Evolutionary conservation across 2,329 filamentous ascomycete species (phyloP).

Genomic region (Mycosphaerelloides madeirae): DNA sequence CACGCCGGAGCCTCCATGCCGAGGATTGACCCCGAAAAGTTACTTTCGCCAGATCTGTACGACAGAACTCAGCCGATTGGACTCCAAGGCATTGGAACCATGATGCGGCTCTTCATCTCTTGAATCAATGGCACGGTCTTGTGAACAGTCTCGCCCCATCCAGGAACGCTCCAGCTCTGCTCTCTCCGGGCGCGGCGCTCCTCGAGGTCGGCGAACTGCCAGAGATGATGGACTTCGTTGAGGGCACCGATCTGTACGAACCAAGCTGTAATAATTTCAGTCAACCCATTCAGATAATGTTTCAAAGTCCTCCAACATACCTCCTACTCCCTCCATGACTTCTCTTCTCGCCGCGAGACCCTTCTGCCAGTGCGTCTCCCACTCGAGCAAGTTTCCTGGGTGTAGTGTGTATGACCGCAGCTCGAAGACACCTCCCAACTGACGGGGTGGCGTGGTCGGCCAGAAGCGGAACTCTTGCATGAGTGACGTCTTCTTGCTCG

Average conservation of each 20-base stretch:
- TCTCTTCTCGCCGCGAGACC: conserved; percentile 86
- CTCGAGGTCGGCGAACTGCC: conserved; percentile 97
- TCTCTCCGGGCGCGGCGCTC: conserved; percentile 86
- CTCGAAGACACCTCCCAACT: conserved; percentile 90
- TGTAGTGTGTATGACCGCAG: conserved; percentile 94
- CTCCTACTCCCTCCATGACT: conserved; percentile 78
- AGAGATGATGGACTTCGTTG: conserved; percentile 96
- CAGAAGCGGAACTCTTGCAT: conserved; percentile 99
- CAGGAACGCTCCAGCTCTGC: conserved; percentile 90
- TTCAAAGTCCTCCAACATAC: conserved; percentile 31
- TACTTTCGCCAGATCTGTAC: too few species aligned
- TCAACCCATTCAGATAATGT: too few species aligned
- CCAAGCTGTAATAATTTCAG: conserved; percentile 65
- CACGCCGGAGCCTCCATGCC: too few species aligned
- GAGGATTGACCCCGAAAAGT: too few species aligned
- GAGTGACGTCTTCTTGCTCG: conserved; percentile 76
- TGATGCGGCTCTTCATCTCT: conserved; percentile 87
- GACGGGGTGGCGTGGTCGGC: conserved; percentile 86
- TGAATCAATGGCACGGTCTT: conserved; percentile 98
- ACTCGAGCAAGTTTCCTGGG: conserved; percentile 91
- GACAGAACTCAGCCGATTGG: conserved; percentile 67
- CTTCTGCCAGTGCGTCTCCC: conserved; percentile 96
- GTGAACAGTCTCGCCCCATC: conserved; percentile 73
- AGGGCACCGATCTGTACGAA: conserved; percentile 97
- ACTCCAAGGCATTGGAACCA: conserved; percentile 95